These are phyloP conservation scores for Collariella sp. DNA, from an alignment of 495 filamentous ascomycete species.

Conservation along the genomic window DNA sequence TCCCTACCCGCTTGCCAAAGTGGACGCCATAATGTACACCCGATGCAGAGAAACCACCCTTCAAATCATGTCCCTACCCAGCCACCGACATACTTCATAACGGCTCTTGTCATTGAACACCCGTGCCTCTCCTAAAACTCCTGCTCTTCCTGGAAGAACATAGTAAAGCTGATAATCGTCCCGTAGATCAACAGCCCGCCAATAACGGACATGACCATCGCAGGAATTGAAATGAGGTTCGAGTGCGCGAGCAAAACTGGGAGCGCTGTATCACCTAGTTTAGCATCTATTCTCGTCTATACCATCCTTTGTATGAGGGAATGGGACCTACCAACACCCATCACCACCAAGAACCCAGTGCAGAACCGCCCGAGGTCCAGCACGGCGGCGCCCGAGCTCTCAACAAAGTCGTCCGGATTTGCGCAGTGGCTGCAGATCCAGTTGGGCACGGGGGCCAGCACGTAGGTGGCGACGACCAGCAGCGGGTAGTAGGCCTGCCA, in stretches of 20 bases:
- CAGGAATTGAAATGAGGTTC: conserved; percentile 65
- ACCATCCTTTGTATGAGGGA: background rate
- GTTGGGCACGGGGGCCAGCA: conserved; percentile 89
- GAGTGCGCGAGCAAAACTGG: conserved; percentile 84
- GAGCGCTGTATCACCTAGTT: conserved; percentile 54
- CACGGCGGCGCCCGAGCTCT: conserved; percentile 66
- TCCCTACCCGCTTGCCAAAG: background rate
- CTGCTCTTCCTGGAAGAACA: conserved; percentile 96
- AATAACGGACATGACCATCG: conserved; percentile 91
- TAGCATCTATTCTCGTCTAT: conserved; percentile 5
- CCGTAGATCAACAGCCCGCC: conserved; percentile 93
- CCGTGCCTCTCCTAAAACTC: conserved; percentile 49
- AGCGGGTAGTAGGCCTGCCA: conserved; percentile 89
- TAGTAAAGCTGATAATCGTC: conserved; percentile 92
- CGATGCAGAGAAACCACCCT: background rate
- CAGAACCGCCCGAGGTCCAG: conserved; percentile 89
- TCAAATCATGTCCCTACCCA: background rate
- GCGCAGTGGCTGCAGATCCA: conserved; percentile 83
- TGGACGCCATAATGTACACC: background rate
- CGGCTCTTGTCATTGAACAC: background rate
- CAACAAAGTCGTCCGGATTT: conserved; percentile 95
- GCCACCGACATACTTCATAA: background rate
- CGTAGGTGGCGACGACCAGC: conserved; percentile 90
- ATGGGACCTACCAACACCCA: conserved; percentile 85
- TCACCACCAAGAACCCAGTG: conserved; percentile 94